phyloP scores from a whole-genome alignment of 345 rosid genomes.

The Firmiana major region DNA sequence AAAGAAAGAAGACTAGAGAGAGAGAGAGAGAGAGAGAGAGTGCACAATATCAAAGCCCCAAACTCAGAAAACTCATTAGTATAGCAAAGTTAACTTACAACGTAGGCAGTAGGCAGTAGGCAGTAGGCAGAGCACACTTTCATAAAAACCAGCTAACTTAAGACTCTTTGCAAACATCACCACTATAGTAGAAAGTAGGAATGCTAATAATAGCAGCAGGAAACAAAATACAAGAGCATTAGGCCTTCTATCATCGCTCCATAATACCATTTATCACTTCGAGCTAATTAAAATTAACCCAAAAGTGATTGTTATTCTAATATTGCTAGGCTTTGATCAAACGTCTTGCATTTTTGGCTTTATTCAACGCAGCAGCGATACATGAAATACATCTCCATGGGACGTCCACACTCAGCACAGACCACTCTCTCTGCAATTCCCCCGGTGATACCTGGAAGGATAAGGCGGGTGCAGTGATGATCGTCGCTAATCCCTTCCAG shows the following conservation, averaged over 20 bases:
- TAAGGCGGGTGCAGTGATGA: slow-evolving; percentile 53
- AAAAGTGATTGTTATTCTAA: neutral
- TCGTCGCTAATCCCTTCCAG: slow-evolving; percentile 37
- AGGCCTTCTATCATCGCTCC: neutral
- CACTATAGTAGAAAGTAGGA: neutral
- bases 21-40: neutral
- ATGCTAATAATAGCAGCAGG: neutral
- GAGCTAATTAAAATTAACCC: neutral
- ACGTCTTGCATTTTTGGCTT: neutral
- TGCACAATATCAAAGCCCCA: neutral
- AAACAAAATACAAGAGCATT: neutral
- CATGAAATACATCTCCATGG: slow-evolving; percentile 67
- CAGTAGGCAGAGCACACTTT: neutral
- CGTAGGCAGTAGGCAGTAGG: too few species aligned
- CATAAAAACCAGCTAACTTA: neutral
- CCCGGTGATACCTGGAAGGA: slow-evolving; percentile 56
- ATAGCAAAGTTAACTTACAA: neutral
- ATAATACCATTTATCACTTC: too few species aligned
- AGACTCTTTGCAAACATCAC: neutral
- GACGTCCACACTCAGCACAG: slow-evolving; percentile 59
- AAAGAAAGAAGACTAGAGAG: neutral
- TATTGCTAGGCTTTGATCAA: neutral
- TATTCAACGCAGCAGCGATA: slow-evolving; percentile 57
- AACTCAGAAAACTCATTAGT: neutral
- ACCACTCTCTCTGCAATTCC: slow-evolving; percentile 52